Evolutionary conservation across 345 rosid species (phyloP).

Genomic region (Citrus reticulata): DNA sequence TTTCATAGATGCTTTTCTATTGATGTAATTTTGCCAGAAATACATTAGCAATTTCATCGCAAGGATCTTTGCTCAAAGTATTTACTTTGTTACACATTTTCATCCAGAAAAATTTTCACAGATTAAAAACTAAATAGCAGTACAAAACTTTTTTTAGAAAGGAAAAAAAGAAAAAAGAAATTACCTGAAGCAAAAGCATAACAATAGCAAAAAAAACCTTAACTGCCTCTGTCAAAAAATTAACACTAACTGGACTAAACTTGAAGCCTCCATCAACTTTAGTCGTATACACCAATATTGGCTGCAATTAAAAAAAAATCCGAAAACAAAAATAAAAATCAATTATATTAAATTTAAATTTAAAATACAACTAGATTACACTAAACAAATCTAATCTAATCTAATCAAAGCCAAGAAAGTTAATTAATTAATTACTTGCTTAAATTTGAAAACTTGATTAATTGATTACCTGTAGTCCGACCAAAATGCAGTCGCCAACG

Average conservation of each 20-base stretch:
- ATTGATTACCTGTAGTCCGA: constrained; percentile 52
- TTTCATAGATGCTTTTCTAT: neutral
- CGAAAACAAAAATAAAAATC: neutral
- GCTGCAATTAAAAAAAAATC: constrained; percentile 27
- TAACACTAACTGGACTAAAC: constrained; percentile 75
- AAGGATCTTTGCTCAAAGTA: too few species aligned
- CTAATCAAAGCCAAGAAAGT: neutral
- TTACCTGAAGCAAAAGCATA: constrained; percentile 71
- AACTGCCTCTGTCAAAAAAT: constrained; percentile 69
- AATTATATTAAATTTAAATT: neutral
- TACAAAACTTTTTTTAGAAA: neutral
- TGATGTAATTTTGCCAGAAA: neutral
- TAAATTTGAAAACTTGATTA: neutral
- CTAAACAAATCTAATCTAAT: neutral
- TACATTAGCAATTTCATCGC: neutral
- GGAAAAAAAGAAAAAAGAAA: neutral
- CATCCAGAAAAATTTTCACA: neutral
- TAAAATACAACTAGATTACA: neutral
- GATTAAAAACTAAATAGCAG: neutral
- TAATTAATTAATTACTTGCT: neutral
- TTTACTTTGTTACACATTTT: too few species aligned
- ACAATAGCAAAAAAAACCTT: constrained; percentile 68
- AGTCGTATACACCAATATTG: constrained; percentile 70
- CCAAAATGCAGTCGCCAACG: constrained; percentile 67
- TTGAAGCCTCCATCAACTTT: constrained; percentile 77